Evolutionary conservation across 306 rosid genomes (phyloP).

Genomic region (Pyrus betulifolia): DNA sequence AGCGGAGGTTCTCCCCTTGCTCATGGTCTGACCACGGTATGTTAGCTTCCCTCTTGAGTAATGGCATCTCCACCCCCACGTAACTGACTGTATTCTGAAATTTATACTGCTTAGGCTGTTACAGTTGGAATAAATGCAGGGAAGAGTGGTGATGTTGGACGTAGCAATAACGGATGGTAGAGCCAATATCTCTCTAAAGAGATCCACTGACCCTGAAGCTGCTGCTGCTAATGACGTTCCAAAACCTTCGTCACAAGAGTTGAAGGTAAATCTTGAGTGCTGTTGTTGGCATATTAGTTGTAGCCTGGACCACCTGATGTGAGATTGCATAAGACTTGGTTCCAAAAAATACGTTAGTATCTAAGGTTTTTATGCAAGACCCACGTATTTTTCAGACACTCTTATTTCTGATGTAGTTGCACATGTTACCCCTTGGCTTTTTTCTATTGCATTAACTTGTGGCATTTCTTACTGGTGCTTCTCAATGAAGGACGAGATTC

Average conservation of each 20-base stretch:
- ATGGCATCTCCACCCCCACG: neutral
- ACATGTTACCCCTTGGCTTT: neutral
- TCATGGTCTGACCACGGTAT: slow-evolving; percentile 89
- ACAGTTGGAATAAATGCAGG: slow-evolving; percentile 97
- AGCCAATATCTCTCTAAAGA: slow-evolving; percentile 89
- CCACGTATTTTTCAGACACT: neutral
- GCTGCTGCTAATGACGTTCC: slow-evolving; percentile 60
- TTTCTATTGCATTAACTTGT: neutral
- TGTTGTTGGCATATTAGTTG: slow-evolving; percentile 1
- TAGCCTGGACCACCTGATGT: neutral
- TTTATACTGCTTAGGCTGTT: slow-evolving; percentile 58
- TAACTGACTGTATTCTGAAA: slow-evolving; percentile 18
- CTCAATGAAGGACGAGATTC: slow-evolving; percentile 79
- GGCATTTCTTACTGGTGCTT: slow-evolving; percentile 4
- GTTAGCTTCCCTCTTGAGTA: slow-evolving; percentile 11
- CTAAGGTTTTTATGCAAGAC: neutral
- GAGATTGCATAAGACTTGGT: neutral
- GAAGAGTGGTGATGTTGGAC: slow-evolving; percentile 96
- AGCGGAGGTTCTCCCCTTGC: slow-evolving; percentile 99
- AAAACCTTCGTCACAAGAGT: slow-evolving; percentile 72
- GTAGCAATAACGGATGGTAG: slow-evolving; percentile 90
- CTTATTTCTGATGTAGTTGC: neutral
- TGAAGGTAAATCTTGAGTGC: slow-evolving; percentile 52
- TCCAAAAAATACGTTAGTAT: neutral
- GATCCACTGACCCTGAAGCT: slow-evolving; percentile 85